phyloP scores from a whole-genome alignment of 2,329 filamentous ascomycete species.

The Ophiocordyceps camponoti-rufipedis region DNA sequence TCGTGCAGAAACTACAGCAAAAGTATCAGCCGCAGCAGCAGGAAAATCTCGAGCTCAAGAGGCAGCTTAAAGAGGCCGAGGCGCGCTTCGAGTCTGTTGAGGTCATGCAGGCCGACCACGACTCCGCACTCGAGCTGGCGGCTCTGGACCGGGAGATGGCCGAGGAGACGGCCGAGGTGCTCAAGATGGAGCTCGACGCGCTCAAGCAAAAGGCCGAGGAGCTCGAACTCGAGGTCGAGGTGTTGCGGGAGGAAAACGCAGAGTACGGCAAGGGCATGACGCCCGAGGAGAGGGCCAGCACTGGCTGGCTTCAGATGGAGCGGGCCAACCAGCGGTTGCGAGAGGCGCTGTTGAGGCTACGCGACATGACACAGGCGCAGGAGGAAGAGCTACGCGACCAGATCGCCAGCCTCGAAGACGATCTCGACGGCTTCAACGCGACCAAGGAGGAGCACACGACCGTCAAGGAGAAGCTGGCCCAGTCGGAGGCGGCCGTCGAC shows the following conservation, averaged over 20 bases:
- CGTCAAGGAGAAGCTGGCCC: constrained; percentile 53
- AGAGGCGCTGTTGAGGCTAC: constrained; percentile 66
- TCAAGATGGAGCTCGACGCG: constrained; percentile 63
- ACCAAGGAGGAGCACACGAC: constrained; percentile 53
- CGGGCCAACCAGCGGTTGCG: constrained; percentile 73
- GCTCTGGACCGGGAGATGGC: constrained; percentile 90
- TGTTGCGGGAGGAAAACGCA: constrained; percentile 71
- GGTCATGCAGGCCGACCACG: constrained; percentile 63
- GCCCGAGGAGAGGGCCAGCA: constrained; percentile 69
- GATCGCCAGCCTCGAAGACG: constrained; percentile 54
- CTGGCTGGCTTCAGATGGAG: constrained; percentile 84
- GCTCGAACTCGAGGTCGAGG: constrained; percentile 71
- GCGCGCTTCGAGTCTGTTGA: constrained; percentile 48
- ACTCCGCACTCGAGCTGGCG: constrained; percentile 69
- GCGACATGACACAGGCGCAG: constrained; percentile 73
- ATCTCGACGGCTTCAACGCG: constrained; percentile 47
- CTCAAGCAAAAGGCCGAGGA: constrained; percentile 66
- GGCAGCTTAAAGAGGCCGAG: constrained; percentile 61
- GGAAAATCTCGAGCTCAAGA: constrained; percentile 60
- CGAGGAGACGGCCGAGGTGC: constrained; percentile 72
- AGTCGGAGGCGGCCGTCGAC: constrained; percentile 58
- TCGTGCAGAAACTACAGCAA: constrained; percentile 78
- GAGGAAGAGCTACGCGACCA: constrained; percentile 64
- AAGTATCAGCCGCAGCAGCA: constrained; percentile 77
- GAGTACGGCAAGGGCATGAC: constrained; percentile 74